Evolutionary conservation across 768 basidiomycete genomes (phyloP), one percentile per base, ranked within the genome.

Genomic region (Solioccasus polychromus): DNA sequence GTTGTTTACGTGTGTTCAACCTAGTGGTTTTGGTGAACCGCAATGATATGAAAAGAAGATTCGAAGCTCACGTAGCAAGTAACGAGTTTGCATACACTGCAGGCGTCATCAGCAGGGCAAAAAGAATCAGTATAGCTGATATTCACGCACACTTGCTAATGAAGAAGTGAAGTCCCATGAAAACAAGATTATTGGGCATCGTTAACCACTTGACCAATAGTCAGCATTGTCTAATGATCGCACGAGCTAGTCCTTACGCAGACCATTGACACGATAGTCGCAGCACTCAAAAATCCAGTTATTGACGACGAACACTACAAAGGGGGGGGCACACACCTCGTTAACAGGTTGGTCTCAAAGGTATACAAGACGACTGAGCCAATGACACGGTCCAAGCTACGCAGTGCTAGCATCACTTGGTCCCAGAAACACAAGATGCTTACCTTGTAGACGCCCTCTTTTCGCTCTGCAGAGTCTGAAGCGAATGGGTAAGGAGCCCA

Each of bases 111-210:
- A 44, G 22, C 5, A 32, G 48, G 39, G 12, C 15, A 31, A n/a
- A 3, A 17, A 5, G 1, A 2, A 22, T 32, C 1, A 0, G 32
- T 8, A 23, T 19, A 7, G 30, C 5, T 20, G 35, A 19, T 3
- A 23, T 48, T 12, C 14, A 54, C 71, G 39, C 44, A 76, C 75
- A 54, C 61, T 80, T 80, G 53, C 71, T 68, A 44, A 80, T 79
- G 19, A 77, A 66, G 48, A 79, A 75, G 53, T 79, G 75, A 4
- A 80, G 51, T 2, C 71, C 78, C 73, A 77, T 68, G 52, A 78
- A 79, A 9, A 79, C 61, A 4, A 79, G 67, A 47, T 78, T 77
- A 12, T 58, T 47, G 5, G 73, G 70, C 65, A 76, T 71, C 8
- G 60, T 48, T 12, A 78, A 50, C 78, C 78, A 79, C 78, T 65